Evolutionary conservation across 345 rosid species (phyloP), one percentile per base, ranked within the genome.

Genomic region (Firmiana major): DNA sequence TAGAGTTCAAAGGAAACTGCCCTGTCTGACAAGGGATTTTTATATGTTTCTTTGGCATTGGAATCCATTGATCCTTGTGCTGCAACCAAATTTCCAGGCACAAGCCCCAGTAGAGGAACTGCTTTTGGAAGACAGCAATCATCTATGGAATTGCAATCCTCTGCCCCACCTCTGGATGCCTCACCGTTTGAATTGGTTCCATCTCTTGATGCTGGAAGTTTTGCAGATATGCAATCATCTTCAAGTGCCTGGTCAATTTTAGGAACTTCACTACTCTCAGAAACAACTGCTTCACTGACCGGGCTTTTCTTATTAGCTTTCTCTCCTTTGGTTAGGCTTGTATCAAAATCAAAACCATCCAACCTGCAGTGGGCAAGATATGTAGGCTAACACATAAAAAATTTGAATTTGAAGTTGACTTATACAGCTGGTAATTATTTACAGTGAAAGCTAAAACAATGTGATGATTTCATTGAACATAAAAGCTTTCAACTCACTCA

Each of bases 271-370:
- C 73, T 81, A 43, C 69, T 78, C 68, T 74, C 84, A 76, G 87
- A 80, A 72, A 65, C 75, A 77, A 22, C 79, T 70, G 54, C 81
- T 81, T 86, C 78, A 34, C 28, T 78, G 49, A 80, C 85, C 21
- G 65, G 46, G 17, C 69, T 82, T 76, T 82, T 89, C 75, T 63
- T 65, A 34, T 69, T 45, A 73, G 79, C 73, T 69, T 86, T 78
- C 73, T 77, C 83, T 81, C 80, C 88, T 80, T 86, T 82, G 9
- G 10, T 77, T 75, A 81, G 58, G 77, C 80, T 71, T 80, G 94
- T 75, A 81, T 74, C 85, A 75, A 88, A 82, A 77, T 85, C 72
- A 76, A 91, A 93, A 80, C 58, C 78, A 73, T 88, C 97, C 81
- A 89, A 78, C 84, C 94, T 91, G 88, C 77, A 82, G 55, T 12